Base-by-base conservation (phyloP, 2,329 filamentous ascomycete genomes). In the Pestalotiopsis sp. region DNA sequence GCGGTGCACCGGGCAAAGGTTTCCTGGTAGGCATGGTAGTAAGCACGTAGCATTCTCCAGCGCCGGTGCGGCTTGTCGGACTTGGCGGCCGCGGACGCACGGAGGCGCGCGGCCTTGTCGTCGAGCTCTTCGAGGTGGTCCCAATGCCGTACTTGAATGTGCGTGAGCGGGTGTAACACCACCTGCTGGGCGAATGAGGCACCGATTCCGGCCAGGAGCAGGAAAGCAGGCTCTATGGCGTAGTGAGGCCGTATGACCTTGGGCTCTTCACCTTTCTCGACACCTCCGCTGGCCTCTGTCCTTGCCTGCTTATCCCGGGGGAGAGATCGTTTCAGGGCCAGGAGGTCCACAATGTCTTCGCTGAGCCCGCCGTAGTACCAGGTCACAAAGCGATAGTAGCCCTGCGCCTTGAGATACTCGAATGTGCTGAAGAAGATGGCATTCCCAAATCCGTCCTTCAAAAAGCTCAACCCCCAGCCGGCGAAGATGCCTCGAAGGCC, bases 371-470 rank as follows among this genome's bases (percentile, higher is more conserved):
- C 88, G 72, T 94, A 94, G 76, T 90, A 93, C 82, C 87, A 90
- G 14, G 86, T 87, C 39, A 94, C 87, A 75, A 92, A 94, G 59
- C 82, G 82, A 78, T 93, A 93, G 80, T 93, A 92, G 13, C 85
- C 85, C 76, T 94, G 92, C 12, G 89, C 90, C 77, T 94, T 94
- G 75, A 94, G 82, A 62, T 89, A 92, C 80, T 95, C 92, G 71
- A 95, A 94, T 0, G 87, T 88, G 73, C 87, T 88, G 79, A 95
- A 95, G 84, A 93, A 93, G 20, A 92, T 79, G 45, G 90, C 92
- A 66, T 87, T 89, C 13, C 92, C 92, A 5, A 92, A 78, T 36
- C 89, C 88, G 75, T 94, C 92, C 74, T 93, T 93, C 58, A 90
- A 75, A 56, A 94, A 86, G 0, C 88, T 91, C 2, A 95, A 79